A percentile compares a stretch with the other conserved stretches of the same genome.
phyloP scores from a whole-genome alignment of 1,284 basidiomycete genomes.

The Grifola frondosa region DNA sequence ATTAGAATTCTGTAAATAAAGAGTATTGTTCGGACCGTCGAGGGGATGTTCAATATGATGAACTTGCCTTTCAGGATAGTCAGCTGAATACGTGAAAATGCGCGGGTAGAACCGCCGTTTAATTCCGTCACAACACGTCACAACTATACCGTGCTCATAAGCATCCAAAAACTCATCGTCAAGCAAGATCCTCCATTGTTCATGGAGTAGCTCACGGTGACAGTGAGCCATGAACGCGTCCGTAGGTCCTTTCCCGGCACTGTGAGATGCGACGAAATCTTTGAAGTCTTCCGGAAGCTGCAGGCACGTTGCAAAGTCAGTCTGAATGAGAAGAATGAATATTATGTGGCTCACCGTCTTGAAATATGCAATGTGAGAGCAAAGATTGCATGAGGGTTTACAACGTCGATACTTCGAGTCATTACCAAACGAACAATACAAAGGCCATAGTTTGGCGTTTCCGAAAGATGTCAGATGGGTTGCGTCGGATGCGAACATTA shows the following conservation, averaged over 20 bases:
- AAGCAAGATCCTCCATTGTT: constrained; percentile 16
- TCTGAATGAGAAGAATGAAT: no score
- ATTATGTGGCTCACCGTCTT: no score
- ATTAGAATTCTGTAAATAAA: constrained; percentile 16
- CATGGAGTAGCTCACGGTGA: constrained; percentile 25
- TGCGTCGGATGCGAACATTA: constrained; percentile 4
- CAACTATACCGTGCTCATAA: constrained; percentile 23
- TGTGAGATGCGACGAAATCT: background rate
- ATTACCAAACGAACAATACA: constrained; percentile 32
- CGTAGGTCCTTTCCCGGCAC: background rate
- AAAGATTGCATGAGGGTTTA: constrained; percentile 17
- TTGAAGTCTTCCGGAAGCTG: constrained; percentile 1
- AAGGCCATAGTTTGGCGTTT: constrained; percentile 29
- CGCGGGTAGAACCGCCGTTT: constrained; percentile 18
- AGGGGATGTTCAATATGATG: no score
- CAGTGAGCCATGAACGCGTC: constrained; percentile 18
- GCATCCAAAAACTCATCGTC: constrained; percentile 24
- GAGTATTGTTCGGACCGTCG: no score
- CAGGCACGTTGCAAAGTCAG: no score
- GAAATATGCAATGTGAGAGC: constrained; percentile 25
- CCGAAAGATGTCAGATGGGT: constrained; percentile 21
- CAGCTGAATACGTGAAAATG: constrained; percentile 26
- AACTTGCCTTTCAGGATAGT: constrained; percentile 33
- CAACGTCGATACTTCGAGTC: constrained; percentile 27
- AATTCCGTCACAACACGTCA: constrained; percentile 20